phyloP scores from a whole-genome alignment of 306 rosid species.

The Lathyrus oleraceus region DNA sequence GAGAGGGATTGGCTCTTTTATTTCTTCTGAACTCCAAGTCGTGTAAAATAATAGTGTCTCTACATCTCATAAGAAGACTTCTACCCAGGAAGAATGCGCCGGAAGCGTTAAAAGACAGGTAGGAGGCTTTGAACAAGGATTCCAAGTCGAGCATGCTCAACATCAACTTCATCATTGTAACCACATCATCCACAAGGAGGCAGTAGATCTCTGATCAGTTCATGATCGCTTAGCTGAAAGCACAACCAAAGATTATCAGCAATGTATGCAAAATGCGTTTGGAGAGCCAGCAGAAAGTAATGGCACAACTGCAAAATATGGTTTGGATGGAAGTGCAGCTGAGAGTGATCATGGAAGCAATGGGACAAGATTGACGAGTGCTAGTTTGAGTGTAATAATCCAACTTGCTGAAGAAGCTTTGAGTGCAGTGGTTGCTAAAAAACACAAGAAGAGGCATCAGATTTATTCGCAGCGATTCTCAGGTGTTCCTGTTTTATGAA shows the following conservation, averaged over 20 bases:
- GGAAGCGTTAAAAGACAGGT: conserved; percentile 35
- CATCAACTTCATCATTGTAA: conserved; percentile 51
- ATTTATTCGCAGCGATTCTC: too few species aligned
- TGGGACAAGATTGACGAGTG: too few species aligned
- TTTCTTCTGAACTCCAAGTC: conserved; percentile 44
- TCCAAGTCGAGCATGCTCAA: conserved; percentile 46
- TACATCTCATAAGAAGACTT: conserved; percentile 41
- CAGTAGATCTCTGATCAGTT: conserved; percentile 38
- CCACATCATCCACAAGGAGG: conserved; percentile 42
- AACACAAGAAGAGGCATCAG: too few species aligned
- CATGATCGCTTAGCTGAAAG: conserved; percentile 37
- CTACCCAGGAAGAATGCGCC: conserved; percentile 32
- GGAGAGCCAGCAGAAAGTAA: conserved; percentile 46
- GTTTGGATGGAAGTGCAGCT: conserved; percentile 42
- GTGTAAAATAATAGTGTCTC: conserved; percentile 38
- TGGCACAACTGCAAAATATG: conserved; percentile 30
- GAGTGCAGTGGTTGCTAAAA: too few species aligned
- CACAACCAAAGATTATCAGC: conserved; percentile 40
- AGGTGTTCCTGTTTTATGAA: too few species aligned
- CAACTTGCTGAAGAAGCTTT: too few species aligned
- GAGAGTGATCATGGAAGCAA: conserved; percentile 55
- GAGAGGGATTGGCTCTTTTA: conserved; percentile 42
- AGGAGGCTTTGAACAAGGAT: conserved; percentile 46
- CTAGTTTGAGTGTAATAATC: too few species aligned
- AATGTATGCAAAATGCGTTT: conserved; percentile 45